Conservation (phyloP, 192 early-diverging fungal genomes). For the Entomortierella beljakovae region DNA sequence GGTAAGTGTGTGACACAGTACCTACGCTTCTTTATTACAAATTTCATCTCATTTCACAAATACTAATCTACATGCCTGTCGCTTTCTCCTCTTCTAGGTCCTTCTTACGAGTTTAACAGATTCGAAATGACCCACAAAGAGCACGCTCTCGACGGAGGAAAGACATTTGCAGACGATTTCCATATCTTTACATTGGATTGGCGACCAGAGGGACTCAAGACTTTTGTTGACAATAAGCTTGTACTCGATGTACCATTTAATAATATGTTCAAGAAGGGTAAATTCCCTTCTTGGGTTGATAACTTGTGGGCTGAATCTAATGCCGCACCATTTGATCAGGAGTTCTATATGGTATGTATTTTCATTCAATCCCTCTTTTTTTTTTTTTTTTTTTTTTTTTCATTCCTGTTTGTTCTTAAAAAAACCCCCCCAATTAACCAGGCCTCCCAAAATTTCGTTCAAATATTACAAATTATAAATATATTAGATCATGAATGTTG, state of each 20-base stretch:
- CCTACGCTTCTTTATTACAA: too few species aligned
- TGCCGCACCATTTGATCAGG: conserved; percentile 73
- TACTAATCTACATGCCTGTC: too few species aligned
- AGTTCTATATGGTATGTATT: conserved; percentile 60
- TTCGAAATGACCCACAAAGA: conserved; percentile 60
- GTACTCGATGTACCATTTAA: conserved; percentile 65
- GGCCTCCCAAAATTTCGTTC: too few species aligned
- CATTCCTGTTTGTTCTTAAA: too few species aligned
- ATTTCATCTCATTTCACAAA: too few species aligned
- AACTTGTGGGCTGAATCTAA: conserved; percentile 65
- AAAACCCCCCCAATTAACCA: too few species aligned
- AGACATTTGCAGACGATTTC: conserved; percentile 65
- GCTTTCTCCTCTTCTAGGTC: too few species aligned
- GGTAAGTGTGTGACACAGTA: too few species aligned
- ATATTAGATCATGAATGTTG: conserved; percentile 73
- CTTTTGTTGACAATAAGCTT: conserved; percentile 64
- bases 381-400: too few species aligned
- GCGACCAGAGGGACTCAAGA: conserved; percentile 63
- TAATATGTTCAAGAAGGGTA: conserved; percentile 62
- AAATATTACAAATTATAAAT: too few species aligned
- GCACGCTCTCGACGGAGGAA: conserved; percentile 40
- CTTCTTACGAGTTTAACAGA: conserved; percentile 58
- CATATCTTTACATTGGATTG: conserved; percentile 68
- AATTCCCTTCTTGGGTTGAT: conserved; percentile 59
- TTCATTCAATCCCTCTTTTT: too few species aligned